Evolutionary conservation across 2,329 filamentous ascomycete species (phyloP), one percentile per base, ranked within the genome.

Genomic region (Ophiostoma sp.): DNA sequence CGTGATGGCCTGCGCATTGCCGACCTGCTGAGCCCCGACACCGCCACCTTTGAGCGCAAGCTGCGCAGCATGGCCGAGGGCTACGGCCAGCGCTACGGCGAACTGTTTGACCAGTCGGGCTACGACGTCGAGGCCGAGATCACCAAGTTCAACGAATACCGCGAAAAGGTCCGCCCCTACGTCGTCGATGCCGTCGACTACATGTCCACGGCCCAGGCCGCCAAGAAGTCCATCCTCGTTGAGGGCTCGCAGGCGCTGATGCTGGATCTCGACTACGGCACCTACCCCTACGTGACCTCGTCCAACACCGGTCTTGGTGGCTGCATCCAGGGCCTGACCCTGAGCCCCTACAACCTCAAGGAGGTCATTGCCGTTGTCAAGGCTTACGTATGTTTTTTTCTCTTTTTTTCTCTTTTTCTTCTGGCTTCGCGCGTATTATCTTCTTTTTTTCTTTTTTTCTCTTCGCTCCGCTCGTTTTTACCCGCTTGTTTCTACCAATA

Each of bases 41-140:
- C 90, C 76, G 83, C 87, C 77, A 81, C 85, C 57, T 92, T 93
- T 74, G 90, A 92, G 79, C 76, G 79, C 57, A 90, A 90, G 78
- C 79, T 93, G 62, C 83, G 88, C 57, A 79, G 81, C 33, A 80
- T 93, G 27, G 89, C 85, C 10, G 74, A 79, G 6, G 87, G 86
- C n/a, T 90, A 85, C 79, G 84, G 87, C 81, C 88, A 89, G 80
- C 83, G 89, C 68, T 93, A 87, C 75, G 90, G 90, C 8, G 65
- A 39, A 39, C 65, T 67, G n/a, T 48, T 67, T 31, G 86, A 90
- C 15, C 74, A 77, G 70, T 74, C 78, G 69, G 77, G 87, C 73
- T 86, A 87, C 77, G 87, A 93, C 72, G 83, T 89, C 7, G 89
- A 93, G 74, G 87, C 88, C 44, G 90, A 93, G 80, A 84, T 93